Percentiles rank a stretch among this genome's conserved stretches.
These are phyloP conservation scores for Potentilla sterilis DNA, from an alignment of 306 rosid species.

Conservation along the genomic window DNA sequence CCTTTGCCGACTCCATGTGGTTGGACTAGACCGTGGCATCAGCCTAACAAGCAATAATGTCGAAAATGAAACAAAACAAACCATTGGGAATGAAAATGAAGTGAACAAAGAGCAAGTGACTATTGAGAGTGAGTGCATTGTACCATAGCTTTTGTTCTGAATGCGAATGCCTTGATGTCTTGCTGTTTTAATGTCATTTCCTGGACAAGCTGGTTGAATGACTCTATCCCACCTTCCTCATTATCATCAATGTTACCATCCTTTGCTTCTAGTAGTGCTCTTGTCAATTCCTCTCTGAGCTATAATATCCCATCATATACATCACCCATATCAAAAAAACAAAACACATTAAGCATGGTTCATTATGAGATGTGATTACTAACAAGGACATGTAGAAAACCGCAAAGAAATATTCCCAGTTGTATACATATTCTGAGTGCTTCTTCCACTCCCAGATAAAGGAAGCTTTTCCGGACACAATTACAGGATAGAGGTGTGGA, in stretches of 20 bases:
- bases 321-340: conserved; percentile 22
- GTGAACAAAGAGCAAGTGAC: not conserved
- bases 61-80: not conserved
- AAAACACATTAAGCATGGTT: conserved; percentile 1
- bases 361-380: not conserved
- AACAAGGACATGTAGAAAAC: not conserved
- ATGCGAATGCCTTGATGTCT: conserved; percentile 77
- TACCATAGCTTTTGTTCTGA: conserved; percentile 89
- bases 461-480: not conserved
- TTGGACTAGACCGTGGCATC: conserved; percentile 13
- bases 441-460: conserved; percentile 1
- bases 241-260: conserved; percentile 33
- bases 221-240: conserved; percentile 47
- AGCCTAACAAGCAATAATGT: conserved; percentile 4
- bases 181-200: conserved; percentile 57
- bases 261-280: conserved; percentile 63
- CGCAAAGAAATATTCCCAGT: not conserved
- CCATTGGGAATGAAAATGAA: not conserved
- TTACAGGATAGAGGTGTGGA: conserved; percentile 7
- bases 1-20: conserved; percentile 9
- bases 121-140: not conserved
- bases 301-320: conserved; percentile 46
- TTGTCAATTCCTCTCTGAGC: conserved; percentile 78
- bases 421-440: not conserved
- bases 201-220: conserved; percentile 81